A percentile compares a stretch with the other conserved stretches of the same genome.
Conservation (phyloP, 1,284 basidiomycete genomes). For the Trichosporon coremiiforme region DNA sequence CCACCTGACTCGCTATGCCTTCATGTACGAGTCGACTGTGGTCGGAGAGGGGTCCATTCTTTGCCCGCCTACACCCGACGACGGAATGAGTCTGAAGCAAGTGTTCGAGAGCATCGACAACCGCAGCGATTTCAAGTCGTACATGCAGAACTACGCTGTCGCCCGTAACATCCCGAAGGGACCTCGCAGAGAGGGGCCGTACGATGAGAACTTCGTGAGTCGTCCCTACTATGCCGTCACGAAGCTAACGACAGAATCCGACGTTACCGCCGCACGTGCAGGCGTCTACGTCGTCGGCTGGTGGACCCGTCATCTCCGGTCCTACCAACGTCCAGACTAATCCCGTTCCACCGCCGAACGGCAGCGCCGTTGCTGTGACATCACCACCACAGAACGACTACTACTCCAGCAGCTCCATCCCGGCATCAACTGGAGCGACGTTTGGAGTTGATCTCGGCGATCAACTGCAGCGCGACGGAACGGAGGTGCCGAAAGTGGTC, state of each 20-base stretch:
- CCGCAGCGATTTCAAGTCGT: slow-evolving; percentile 88
- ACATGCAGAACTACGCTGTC: slow-evolving; percentile 92
- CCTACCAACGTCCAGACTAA: slow-evolving; percentile 13
- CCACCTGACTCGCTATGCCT: slow-evolving; percentile 91
- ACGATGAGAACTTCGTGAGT: slow-evolving; percentile 78
- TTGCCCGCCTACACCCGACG: slow-evolving; percentile 44
- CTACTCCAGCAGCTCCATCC: slow-evolving; percentile 39
- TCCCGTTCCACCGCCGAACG: slow-evolving; percentile 23
- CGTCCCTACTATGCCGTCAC: background rate
- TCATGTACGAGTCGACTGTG: slow-evolving; percentile 86
- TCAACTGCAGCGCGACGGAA: slow-evolving; percentile 84
- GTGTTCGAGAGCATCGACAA: slow-evolving; percentile 92
- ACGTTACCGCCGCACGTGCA: slow-evolving; percentile 27
- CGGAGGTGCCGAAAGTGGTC: slow-evolving; percentile 85
- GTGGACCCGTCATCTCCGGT: slow-evolving; percentile 5
- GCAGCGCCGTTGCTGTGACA: slow-evolving; percentile 23
- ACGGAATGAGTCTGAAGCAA: slow-evolving; percentile 70
- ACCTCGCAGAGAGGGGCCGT: slow-evolving; percentile 76
- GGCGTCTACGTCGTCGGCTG: slow-evolving; percentile 4
- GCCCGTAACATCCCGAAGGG: slow-evolving; percentile 71
- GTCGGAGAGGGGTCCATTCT: slow-evolving; percentile 83
- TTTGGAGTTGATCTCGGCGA: slow-evolving; percentile 90
- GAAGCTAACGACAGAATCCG: slow-evolving; percentile 22
- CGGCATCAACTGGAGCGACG: slow-evolving; percentile 60
- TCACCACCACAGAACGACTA: slow-evolving; percentile 19